Percentiles rank a stretch among this genome's conserved stretches.
phyloP scores from a whole-genome alignment of 1,139 yeast species.

The Yamadazyma epiphylla region DNA sequence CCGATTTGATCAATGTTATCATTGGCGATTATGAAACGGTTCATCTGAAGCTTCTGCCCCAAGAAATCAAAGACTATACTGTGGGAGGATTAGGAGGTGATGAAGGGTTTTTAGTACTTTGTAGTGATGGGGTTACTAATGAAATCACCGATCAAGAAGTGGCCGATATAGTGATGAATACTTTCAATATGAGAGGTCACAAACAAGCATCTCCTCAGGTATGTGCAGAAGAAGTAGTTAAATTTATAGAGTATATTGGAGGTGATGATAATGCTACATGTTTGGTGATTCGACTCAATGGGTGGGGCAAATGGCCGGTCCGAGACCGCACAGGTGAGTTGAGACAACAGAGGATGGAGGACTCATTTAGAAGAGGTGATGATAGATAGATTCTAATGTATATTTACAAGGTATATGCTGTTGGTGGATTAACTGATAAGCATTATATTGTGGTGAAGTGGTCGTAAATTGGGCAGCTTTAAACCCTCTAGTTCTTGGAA shows the following conservation, averaged over 20 bases:
- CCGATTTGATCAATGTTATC: constrained; percentile 69
- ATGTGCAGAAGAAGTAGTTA: constrained; percentile 81
- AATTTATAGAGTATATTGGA: constrained; percentile 81
- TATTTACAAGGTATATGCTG: constrained; percentile 1
- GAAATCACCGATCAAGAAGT: constrained; percentile 84
- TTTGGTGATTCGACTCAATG: constrained; percentile 68
- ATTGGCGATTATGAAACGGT: constrained; percentile 50
- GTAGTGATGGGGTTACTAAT: constrained; percentile 86
- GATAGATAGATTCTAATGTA: constrained; percentile 2
- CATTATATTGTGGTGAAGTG: too few relatives aligned
- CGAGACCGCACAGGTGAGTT: constrained; percentile 77
- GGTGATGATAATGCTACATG: constrained; percentile 96
- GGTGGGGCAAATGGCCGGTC: constrained; percentile 94
- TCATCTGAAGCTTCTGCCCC: constrained; percentile 27
- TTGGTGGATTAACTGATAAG: background rate
- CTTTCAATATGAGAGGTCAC: constrained; percentile 65
- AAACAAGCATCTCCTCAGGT: constrained; percentile 76
- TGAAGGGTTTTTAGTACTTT: constrained; percentile 73
- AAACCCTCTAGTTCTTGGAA: constrained; percentile 49
- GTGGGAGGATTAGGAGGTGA: constrained; percentile 66
- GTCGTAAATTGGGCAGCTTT: too few relatives aligned
- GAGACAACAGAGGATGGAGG: constrained; percentile 70
- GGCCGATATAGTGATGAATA: constrained; percentile 76
- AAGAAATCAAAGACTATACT: constrained; percentile 38
- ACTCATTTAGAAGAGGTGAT: constrained; percentile 33